A percentile compares a stretch with the other conserved stretches of the same genome.
Conservation (phyloP, 176 grass and related monocot species). For the Carex kokanica region DNA sequence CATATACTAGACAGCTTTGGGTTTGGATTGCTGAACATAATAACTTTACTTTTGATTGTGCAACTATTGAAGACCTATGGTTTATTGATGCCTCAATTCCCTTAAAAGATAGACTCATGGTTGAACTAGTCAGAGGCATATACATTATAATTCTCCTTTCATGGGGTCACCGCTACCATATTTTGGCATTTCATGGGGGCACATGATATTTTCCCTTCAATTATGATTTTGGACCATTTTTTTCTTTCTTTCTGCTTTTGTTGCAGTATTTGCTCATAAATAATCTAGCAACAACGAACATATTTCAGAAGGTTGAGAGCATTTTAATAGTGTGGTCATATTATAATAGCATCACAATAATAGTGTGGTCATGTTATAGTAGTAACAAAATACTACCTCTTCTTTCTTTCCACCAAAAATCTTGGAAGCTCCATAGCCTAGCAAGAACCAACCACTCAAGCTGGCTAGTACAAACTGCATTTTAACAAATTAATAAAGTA, state of each 20-base stretch:
- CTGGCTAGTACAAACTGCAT: slow-evolving; percentile 43
- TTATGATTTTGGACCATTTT: not conserved
- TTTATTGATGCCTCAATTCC: no score
- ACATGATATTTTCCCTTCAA: not conserved
- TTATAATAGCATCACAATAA: not conserved
- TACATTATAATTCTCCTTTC: no score
- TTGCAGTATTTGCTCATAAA: not conserved
- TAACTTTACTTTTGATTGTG: no score
- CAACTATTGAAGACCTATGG: no score
- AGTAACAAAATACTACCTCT: slow-evolving; percentile 11
- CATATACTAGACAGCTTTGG: no score
- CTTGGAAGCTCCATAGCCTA: slow-evolving; percentile 35
- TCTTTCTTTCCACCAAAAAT: slow-evolving; percentile 41
- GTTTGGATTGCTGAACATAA: no score
- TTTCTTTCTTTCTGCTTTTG: not conserved
- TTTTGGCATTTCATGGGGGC: no score
- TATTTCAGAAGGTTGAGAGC: not conserved
- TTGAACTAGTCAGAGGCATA: no score
- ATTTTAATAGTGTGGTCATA: not conserved
- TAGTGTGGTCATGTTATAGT: not conserved
- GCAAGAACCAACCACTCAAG: slow-evolving; percentile 36
- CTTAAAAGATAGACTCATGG: no score
- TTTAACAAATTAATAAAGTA: slow-evolving; percentile 3
- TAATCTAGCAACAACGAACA: not conserved
- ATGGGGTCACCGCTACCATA: no score